Conservation (phyloP, 1,284 basidiomycete species). For the Ustilago esculenta region DNA sequence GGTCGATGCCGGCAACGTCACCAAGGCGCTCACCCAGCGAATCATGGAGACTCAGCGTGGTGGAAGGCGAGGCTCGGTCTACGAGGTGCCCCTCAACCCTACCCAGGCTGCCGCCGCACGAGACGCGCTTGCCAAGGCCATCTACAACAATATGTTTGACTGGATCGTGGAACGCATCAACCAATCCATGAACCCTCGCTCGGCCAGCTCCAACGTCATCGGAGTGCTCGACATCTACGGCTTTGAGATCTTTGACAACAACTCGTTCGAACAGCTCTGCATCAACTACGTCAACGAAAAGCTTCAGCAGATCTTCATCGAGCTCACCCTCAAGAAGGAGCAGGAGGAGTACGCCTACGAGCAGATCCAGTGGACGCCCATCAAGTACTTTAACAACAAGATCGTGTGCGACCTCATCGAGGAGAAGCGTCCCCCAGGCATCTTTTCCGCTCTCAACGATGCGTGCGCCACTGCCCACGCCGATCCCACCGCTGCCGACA, state of each 20-base stretch:
- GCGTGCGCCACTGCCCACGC: constrained; percentile 98
- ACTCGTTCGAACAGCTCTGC: constrained; percentile 98
- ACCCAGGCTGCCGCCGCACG: constrained; percentile 87
- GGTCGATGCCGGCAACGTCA: constrained; percentile 79
- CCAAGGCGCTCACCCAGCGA: constrained; percentile 85
- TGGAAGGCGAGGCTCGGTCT: constrained; percentile 90
- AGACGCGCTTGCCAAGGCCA: constrained; percentile 92
- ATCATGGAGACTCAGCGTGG: constrained; percentile 84
- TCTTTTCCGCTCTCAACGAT: constrained; percentile 97
- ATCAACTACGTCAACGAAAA: constrained; percentile 99
- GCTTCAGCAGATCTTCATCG: constrained; percentile 94
- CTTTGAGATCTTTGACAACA: constrained; percentile 98
- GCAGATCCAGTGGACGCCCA: constrained; percentile 99
- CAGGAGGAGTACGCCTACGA: constrained; percentile 99
- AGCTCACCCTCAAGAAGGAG: constrained; percentile 96
- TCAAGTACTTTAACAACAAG: constrained; percentile 72
- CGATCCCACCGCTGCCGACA: constrained; percentile 94
- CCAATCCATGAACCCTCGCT: constrained; percentile 88
- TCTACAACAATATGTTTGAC: constrained; percentile 99
- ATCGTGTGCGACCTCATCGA: constrained; percentile 99
- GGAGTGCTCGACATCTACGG: constrained; percentile 92
- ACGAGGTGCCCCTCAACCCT: constrained; percentile 94
- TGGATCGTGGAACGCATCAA: constrained; percentile 99
- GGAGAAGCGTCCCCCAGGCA: constrained; percentile 92
- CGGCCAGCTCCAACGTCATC: constrained; percentile 79